These are phyloP conservation scores for Coniochaeta ligniaria DNA, from an alignment of 2,329 filamentous ascomycete genomes.

Conservation along the genomic window DNA sequence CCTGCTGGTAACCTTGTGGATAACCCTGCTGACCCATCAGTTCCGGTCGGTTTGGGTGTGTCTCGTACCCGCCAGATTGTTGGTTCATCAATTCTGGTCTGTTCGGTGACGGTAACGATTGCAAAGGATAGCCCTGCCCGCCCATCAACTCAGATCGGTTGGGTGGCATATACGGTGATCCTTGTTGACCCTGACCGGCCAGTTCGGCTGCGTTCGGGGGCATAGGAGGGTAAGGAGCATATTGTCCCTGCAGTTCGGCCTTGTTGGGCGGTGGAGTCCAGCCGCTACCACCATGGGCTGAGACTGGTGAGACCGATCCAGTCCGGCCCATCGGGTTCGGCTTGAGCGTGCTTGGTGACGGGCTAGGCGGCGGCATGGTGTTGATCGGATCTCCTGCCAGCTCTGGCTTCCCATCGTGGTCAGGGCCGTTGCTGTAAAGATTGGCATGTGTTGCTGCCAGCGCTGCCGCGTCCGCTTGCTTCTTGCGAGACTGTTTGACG, in stretches of 20 bases:
- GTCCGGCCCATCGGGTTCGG: constrained; percentile 9
- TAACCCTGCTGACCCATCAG: constrained; percentile 1
- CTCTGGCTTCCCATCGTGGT: constrained; percentile 23
- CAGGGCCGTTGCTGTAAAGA: not conserved
- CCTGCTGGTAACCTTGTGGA: not conserved
- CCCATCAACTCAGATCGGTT: not conserved
- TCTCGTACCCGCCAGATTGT: not conserved
- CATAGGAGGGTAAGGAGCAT: not conserved
- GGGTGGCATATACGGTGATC: not conserved
- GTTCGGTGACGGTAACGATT: not conserved
- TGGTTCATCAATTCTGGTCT: not conserved
- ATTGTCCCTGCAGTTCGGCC: constrained; percentile 8
- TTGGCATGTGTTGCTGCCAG: constrained; percentile 8
- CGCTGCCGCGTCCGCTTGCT: constrained; percentile 5
- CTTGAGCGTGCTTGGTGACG: constrained; percentile 19
- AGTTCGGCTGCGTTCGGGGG: constrained; percentile 6
- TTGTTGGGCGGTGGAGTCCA: constrained; percentile 12
- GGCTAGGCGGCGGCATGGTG: constrained; percentile 18
- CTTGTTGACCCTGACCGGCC: constrained; percentile 4
- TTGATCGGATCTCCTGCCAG: constrained; percentile 14
- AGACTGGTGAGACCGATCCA: constrained; percentile 17
- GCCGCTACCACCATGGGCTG: constrained; percentile 14
- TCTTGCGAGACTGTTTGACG: constrained; percentile 18
- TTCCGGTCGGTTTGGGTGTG: not conserved
- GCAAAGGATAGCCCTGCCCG: not conserved